Base-by-base conservation (phyloP, 1,139 yeast genomes). In the Taphrina populina region DNA sequence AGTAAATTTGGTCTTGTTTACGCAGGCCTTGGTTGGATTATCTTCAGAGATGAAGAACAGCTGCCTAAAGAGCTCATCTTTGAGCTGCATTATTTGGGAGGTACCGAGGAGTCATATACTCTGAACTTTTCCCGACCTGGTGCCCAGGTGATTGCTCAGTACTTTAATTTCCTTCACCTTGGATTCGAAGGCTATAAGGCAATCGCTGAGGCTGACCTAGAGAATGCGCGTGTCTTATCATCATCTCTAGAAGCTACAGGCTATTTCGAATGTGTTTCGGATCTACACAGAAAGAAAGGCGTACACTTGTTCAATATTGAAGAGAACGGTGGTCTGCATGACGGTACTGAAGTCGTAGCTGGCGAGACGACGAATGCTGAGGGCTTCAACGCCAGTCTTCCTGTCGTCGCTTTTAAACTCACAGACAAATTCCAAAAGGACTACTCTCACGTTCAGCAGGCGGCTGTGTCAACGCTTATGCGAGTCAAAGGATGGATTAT, bases 41-140 rank as follows among this genome's bases (percentile, higher is more conserved):
- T 88, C 59, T 88, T 95, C 90, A 81, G 81, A 67, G 82, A 82
- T 67, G 73, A 74, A 35, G 66, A 73, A 47, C 76, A 76, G 65
- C 75, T 88, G 62, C 95, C 96, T 23, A 75, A 82, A 52, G 79
- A 78, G 59, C 75, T 88, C 62, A 77, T 84, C 64, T 88, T 88
- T 71, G 82, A 84, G 62, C 76, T 88, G 66, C 84, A 83, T 68
- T 88, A 88, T 68, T 76, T 88, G 51, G 96, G 96, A 30, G 95
- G 96, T 27, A 78, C 83, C 17, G 96, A 88, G 69, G 92, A 85
- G 69, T 83, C 94, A 23, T 88, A 82, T 71, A 86, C 61, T 4
- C 76, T 88, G 69, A 88, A 88, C 72, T 88, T 88, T 69, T 85
- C 95, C 13, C 81, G 96, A 68, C 94, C 96, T 2, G 96, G 96